phyloP scores from a whole-genome alignment of 768 basidiomycete genomes.

The Calocybe gangraenosa region DNA sequence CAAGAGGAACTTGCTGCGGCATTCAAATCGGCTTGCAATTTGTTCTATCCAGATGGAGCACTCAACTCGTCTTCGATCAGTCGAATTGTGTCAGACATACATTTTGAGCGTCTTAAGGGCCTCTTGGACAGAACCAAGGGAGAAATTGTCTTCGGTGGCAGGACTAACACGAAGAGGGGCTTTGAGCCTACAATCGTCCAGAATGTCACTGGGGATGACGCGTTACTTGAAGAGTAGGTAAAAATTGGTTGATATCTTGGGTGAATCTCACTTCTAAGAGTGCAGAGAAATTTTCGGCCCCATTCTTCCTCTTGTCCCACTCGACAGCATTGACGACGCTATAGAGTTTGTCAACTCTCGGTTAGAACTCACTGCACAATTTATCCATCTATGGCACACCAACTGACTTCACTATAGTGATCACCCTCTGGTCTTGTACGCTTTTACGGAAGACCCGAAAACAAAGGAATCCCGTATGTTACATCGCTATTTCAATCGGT shows the following conservation, averaged over 20 bases:
- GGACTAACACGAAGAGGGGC: slow-evolving; percentile 35
- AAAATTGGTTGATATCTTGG: not conserved
- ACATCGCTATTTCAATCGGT: not conserved
- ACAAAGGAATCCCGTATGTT: slow-evolving; percentile 35
- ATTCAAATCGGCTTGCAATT: slow-evolving; percentile 35
- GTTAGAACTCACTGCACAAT: slow-evolving; percentile 27
- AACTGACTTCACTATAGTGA: slow-evolving; percentile 30
- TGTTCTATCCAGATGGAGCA: slow-evolving; percentile 54
- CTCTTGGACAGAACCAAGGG: slow-evolving; percentile 56
- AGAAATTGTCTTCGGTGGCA: slow-evolving; percentile 48
- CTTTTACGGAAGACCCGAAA: slow-evolving; percentile 49
- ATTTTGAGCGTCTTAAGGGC: slow-evolving; percentile 49
- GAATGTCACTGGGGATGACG: slow-evolving; percentile 49
- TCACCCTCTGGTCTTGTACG: slow-evolving; percentile 60
- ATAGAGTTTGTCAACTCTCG: slow-evolving; percentile 49
- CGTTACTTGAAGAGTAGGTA: slow-evolving; percentile 55
- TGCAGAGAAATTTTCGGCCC: slow-evolving; percentile 73
- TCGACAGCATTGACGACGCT: slow-evolving; percentile 52
- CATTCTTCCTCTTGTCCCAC: slow-evolving; percentile 56
- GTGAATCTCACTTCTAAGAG: not conserved
- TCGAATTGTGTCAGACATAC: slow-evolving; percentile 49
- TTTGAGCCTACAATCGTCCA: slow-evolving; percentile 61
- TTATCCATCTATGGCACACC: not conserved
- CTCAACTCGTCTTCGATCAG: slow-evolving; percentile 39
- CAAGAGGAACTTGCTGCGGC: slow-evolving; percentile 45